Evolutionary conservation across 164 flowering plant genomes (phyloP), one percentile per base, ranked within the genome.

Genomic region (Protea cynaroides): DNA sequence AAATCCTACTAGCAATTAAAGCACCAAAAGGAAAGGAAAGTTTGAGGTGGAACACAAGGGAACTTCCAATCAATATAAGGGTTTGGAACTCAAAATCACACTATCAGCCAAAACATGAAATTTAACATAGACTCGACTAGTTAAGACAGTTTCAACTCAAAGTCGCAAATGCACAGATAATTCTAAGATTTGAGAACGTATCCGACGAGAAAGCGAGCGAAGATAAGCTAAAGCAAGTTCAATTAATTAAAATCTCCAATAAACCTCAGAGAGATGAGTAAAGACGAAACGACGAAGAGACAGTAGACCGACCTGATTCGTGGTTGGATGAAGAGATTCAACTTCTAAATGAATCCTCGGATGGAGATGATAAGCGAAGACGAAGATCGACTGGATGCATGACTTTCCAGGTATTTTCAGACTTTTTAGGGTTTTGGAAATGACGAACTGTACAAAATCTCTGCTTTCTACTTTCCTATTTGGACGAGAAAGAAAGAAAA

Each of bases 391-490:
- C 7, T 9, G 9, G 43, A 49, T n/a, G 55, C 24, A 25, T 38
- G 47, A 62, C 21, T 22, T 37, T 36, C 22, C 25, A 56, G 64
- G 29, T 23, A 67, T 52, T 49, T 67, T 59, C 24, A 44, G 57
- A 38, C 46, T 1, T 60, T 56, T 54, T 38, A 12, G 18, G 69
- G 53, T 53, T n/a, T 58, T 69, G 46, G 71, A 50, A 25, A 51
- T 66, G 57, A 56, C 46, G 50, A 49, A 19, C 43, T 46, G 40
- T 19, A 25, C 61, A 43, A 62, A 63, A 52, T 63, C 63, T 62
- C 29, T 44, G 22, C 56, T 64, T 46, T 5, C 34, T 2, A 29
- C 5, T 56, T 61, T 53, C 37, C 59, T 34, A 22, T n/a, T n/a
- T n/a, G n/a, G n/a, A n/a, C n/a, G n/a, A n/a, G n/a, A n/a, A n/a